Base-by-base conservation (phyloP, 2,329 filamentous ascomycete species). In the Nemania sp. region DNA sequence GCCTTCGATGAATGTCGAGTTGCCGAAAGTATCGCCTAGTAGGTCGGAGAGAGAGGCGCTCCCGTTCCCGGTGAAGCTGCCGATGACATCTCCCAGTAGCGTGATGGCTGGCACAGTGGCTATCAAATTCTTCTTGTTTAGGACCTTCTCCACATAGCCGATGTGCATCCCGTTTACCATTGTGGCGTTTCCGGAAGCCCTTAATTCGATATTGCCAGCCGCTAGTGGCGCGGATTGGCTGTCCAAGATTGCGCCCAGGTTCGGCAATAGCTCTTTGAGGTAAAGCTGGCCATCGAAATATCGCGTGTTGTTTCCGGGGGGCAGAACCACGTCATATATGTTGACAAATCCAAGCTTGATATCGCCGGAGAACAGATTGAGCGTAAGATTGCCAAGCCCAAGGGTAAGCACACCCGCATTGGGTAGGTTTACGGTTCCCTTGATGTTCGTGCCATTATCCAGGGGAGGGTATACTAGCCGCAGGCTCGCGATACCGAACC, bases 301-400 rank as follows among this genome's bases (percentile, higher is more conserved):
- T 1, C 76, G 65, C 0, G 73, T 74, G 58, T 80, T 81, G 60
- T 81, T 79, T 5, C 78, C 78, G 0, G 76, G 78, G 15, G 73
- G 72, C 3, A 83, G 70, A 0, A 72, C 32, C 1, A 80, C 71
- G 40, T 81, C 72, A 54, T 74, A 71, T 4, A 80, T 58, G 15
- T 70, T 71, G 17, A 78, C 72, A 1, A 74, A 65, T 5, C 80
- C 80, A 6, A 82, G 64, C 9, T 69, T 69, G 10, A 78, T 59
- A n/a, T 77, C 71, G 3, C 77, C 78, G 0, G 74, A 76, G 54
- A 75, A 67, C 17, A 82, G 54, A 45, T 80, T 78, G 15, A 81
- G 74, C 0, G 77, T 78, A n/a, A 82, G 51, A 65, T 82, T 78
- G 11, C 80, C 80, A 3, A 80, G 71, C 0, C 75, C 77, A 5